These are phyloP conservation scores for Arthrobotrys pseudoclavata DNA, from an alignment of 2,329 filamentous ascomycete genomes.

Conservation along the genomic window DNA sequence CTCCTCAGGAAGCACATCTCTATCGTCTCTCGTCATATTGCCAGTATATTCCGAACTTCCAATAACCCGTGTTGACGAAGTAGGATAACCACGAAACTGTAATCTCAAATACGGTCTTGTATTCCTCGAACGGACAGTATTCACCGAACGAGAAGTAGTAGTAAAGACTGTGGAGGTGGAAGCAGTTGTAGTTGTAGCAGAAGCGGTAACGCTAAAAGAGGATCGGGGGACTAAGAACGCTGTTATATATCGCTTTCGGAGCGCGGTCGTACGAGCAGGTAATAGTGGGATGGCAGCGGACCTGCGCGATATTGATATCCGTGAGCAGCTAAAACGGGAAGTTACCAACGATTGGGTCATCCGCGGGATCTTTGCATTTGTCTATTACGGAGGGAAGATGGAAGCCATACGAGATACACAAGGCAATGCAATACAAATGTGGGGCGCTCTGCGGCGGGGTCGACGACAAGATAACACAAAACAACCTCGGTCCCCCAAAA, in stretches of 20 bases:
- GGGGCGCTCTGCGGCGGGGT: background rate
- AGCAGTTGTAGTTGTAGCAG: background rate
- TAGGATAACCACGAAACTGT: constrained; percentile 6
- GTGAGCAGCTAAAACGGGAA: constrained; percentile 48
- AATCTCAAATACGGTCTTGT: constrained; percentile 13
- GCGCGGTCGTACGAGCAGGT: constrained; percentile 46
- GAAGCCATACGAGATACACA: background rate
- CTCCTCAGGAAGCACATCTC: constrained; percentile 59
- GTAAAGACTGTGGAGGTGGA: background rate
- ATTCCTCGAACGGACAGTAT: constrained; percentile 3
- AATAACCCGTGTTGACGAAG: constrained; percentile 20
- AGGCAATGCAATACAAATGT: background rate
- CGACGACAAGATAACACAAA: background rate
- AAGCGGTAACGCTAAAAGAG: background rate
- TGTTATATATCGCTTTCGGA: constrained; percentile 48
- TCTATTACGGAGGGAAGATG: background rate
- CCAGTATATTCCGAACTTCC: constrained; percentile 9
- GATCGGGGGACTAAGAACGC: constrained; percentile 9
- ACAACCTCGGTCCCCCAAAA: background rate
- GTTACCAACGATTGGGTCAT: constrained; percentile 34
- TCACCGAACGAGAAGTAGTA: background rate
- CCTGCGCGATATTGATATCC: constrained; percentile 49
- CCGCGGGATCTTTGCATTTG: constrained; percentile 33
- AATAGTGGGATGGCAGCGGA: constrained; percentile 8
- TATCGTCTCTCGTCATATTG: constrained; percentile 56